Percentiles rank a stretch among this genome's conserved stretches.
phyloP scores from a whole-genome alignment of 768 basidiomycete species.

The Boletus rufocinnamomeus region DNA sequence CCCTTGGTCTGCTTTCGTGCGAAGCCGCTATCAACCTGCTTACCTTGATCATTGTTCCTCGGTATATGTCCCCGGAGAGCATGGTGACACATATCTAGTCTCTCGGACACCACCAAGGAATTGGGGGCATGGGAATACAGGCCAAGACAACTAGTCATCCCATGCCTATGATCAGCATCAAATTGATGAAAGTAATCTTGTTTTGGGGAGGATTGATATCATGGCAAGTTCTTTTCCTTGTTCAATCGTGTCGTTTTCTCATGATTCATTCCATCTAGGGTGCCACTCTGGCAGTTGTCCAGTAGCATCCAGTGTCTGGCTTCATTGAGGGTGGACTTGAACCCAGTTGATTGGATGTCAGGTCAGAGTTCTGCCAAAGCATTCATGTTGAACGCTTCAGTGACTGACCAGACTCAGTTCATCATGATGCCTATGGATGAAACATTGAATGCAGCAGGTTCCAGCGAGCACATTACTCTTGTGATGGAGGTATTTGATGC shows the following conservation, averaged over 20 bases:
- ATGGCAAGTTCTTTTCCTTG: conserved; percentile 39
- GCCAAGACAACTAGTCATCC: not conserved
- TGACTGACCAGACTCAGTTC: conserved; percentile 47
- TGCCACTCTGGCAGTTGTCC: conserved; percentile 2
- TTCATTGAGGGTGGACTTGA: conserved; percentile 25
- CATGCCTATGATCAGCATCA: conserved; percentile 11
- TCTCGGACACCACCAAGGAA: conserved; percentile 8
- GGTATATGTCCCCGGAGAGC: conserved; percentile 25
- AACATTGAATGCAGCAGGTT: conserved; percentile 12
- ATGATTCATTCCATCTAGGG: conserved; percentile 4
- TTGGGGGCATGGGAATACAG: not conserved
- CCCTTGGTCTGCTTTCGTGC: conserved; percentile 22
- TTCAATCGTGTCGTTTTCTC: conserved; percentile 10
- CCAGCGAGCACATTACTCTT: conserved; percentile 42
- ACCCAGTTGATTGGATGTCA: conserved; percentile 30
- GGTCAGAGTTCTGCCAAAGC: conserved; percentile 31
- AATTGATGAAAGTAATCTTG: conserved; percentile 24
- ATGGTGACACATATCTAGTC: conserved; percentile 33
- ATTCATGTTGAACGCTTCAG: conserved; percentile 51
- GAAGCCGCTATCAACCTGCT: conserved; percentile 18
- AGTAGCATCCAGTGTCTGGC: conserved; percentile 19
- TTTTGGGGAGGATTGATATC: conserved; percentile 49
- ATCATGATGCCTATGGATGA: conserved; percentile 37
- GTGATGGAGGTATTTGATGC: conserved; percentile 46
- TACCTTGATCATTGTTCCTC: conserved; percentile 22